Evolutionary conservation across 1,284 basidiomycete species (phyloP), one percentile per base, ranked within the genome.

Genomic region (Malassezia psittaci): DNA sequence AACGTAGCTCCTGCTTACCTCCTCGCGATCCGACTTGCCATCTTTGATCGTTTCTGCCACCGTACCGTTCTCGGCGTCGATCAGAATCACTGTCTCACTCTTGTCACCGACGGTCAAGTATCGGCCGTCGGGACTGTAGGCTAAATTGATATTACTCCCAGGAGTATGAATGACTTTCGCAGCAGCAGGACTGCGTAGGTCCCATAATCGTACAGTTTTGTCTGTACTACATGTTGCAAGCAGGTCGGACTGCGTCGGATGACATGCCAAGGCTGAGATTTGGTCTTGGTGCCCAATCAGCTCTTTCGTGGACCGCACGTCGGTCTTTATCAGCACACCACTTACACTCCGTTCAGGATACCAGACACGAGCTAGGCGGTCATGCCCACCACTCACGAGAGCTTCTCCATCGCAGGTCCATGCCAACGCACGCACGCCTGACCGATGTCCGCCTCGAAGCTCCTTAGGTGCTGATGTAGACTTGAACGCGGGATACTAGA

Each of bases 121-220:
- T 16, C 63, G 35, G 0, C 70, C 70, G 6, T 42, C 15, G 0
- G 70, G 70, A 51, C 66, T 65, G 46, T 63, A 73, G 10, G 61
- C 48, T 13, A 73, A 49, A 40, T 73, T 73, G 54, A 69, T 66
- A 43, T 73, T 71, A 3, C 59, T 37, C 0, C 65, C 67, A 0
- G 65, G 60, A 0, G 67, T 73, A 0, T 10, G 7, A 2, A 63
- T 46, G 0, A 56, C 44, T 3, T 36, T 39, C 1, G 47, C 36
- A 11, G 49, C 43, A 10, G 16, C 13, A 11, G 44, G 36, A 10
- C n/a, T 19, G 12, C 68, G 56, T 6, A 61, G 54, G 49, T 72
- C 71, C 69, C 71, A 72, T 5, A 71, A 54, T 9, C 66, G 52
- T 2, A 69, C 66, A 12, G 63, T 72, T 43, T 61, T 61, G 36